Percentiles rank a stretch among this genome's conserved stretches.
These are phyloP conservation scores for Ballota nigra DNA, from an alignment of 257 asterid species.

Conservation along the genomic window DNA sequence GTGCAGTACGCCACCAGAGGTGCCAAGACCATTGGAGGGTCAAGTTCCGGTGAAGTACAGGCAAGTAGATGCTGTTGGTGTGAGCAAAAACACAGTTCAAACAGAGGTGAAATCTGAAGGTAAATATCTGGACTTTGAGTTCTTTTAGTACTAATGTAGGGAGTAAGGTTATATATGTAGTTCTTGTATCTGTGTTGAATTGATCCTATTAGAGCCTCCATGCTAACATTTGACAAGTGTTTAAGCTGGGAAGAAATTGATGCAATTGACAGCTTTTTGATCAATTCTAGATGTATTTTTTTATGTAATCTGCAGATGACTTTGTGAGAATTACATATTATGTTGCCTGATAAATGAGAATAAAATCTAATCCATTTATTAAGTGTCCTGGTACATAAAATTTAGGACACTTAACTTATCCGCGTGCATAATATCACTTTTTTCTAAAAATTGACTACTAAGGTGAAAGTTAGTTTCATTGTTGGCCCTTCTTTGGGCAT, in stretches of 20 bases:
- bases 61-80: conserved; percentile 34
- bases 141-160: conserved; percentile 49
- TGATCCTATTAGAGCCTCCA: conserved; percentile 19
- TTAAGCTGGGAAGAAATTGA: not conserved
- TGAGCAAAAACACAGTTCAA: conserved; percentile 43
- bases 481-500: conserved; percentile 8
- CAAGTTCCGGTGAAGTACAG: conserved; percentile 45
- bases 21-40: conserved; percentile 54
- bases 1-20: conserved; percentile 83
- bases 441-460: not conserved
- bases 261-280: conserved; percentile 5
- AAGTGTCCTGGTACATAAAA: no score
- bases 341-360: not conserved
- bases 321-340: not conserved
- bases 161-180: not conserved
- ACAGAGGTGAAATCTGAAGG: conserved; percentile 61
- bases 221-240: not conserved
- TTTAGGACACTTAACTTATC: not conserved
- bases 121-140: conserved; percentile 84
- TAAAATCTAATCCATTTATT: not conserved
- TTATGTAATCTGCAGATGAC: not conserved
- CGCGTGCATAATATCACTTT: not conserved
- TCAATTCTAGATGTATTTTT: not conserved
- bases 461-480: conserved; percentile 13
- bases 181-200: conserved; percentile 16